These are phyloP conservation scores for Acacia crassicarpa DNA, from an alignment of 306 rosid species.

Conservation along the genomic window DNA sequence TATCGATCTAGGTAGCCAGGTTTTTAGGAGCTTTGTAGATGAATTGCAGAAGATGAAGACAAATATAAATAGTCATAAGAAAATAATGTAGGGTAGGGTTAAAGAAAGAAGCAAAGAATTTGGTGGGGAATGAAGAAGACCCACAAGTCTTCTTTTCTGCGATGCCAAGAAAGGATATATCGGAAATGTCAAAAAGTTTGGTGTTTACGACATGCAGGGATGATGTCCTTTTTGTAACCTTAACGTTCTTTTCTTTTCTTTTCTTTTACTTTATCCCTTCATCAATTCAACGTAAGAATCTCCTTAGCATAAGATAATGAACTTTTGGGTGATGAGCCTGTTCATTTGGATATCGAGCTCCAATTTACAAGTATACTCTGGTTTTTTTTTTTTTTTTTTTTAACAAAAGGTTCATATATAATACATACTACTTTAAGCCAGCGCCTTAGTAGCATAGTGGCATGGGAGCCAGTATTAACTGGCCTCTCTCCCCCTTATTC, in stretches of 20 bases:
- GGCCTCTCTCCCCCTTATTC: no score
- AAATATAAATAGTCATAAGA: background rate
- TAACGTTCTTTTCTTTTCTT: constrained; percentile 13
- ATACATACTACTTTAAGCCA: no score
- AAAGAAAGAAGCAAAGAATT: constrained; percentile 56
- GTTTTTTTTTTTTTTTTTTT: no score
- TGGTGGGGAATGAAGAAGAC: constrained; percentile 2
- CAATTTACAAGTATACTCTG: background rate
- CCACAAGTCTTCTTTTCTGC: constrained; percentile 56
- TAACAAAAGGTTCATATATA: background rate
- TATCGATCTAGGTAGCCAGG: background rate
- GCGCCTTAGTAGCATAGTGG: no score
- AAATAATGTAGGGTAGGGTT: background rate
- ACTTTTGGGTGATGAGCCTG: background rate
- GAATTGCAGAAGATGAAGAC: background rate
- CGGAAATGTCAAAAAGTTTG: constrained; percentile 14
- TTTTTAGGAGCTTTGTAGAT: constrained; percentile 7
- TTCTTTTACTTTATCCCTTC: background rate
- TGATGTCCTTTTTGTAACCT: constrained; percentile 13
- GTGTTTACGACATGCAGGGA: background rate
- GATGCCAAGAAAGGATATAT: constrained; percentile 37
- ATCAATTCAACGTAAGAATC: constrained; percentile 3
- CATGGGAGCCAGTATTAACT: no score
- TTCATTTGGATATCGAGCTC: background rate
- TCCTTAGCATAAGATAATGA: background rate